Conservation (phyloP, 352 stramenopile species). For the Phytopythium cucurbitacearum region DNA sequence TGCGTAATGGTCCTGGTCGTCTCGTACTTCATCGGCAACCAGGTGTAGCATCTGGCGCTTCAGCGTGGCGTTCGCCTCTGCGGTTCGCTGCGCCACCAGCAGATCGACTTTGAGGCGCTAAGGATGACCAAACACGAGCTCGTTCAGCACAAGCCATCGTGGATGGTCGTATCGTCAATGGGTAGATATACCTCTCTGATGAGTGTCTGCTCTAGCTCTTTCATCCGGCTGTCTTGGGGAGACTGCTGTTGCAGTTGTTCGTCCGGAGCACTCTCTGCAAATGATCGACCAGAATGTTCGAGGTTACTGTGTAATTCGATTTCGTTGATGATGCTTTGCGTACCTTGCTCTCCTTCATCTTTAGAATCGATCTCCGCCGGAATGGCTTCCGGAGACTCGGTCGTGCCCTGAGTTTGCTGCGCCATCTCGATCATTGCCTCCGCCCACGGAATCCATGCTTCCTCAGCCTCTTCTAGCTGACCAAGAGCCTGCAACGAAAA, state of each 20-base stretch:
- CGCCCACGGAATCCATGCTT: constrained; percentile 56
- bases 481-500: constrained; percentile 26
- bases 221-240: constrained; percentile 13
- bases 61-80: constrained; percentile 48
- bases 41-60: constrained; percentile 72
- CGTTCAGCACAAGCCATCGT: too few relatives aligned
- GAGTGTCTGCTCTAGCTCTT: constrained; percentile 48
- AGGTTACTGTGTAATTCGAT: too few relatives aligned
- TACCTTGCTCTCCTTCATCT: constrained; percentile 8
- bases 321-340: too few relatives aligned
- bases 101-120: constrained; percentile 76
- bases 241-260: background rate
- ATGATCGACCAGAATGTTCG: too few relatives aligned
- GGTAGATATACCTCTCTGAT: constrained; percentile 51
- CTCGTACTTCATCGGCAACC: constrained; percentile 22
- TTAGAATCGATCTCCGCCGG: background rate
- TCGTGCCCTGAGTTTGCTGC: constrained; percentile 7
- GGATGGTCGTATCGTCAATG: too few relatives aligned
- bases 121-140: background rate
- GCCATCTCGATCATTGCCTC: constrained; percentile 57
- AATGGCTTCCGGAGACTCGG: constrained; percentile 2
- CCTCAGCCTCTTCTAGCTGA: constrained; percentile 47
- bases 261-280: background rate
- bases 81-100: constrained; percentile 63
- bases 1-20: constrained; percentile 17